Evolutionary conservation across 2,329 filamentous ascomycete species (phyloP).

Genomic region (Claviceps citrina): DNA sequence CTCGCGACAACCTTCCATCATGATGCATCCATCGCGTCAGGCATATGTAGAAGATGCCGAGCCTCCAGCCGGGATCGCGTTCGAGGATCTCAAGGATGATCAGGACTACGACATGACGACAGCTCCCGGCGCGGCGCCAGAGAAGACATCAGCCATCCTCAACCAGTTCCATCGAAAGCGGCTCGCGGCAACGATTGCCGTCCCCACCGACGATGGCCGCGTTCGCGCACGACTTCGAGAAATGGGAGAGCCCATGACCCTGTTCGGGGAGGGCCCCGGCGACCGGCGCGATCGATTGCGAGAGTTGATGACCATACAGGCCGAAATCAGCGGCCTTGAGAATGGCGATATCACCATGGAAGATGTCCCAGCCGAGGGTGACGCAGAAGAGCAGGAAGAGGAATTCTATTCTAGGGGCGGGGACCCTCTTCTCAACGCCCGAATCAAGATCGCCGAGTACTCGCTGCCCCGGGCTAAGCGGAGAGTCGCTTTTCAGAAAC

Average conservation of each 20-base stretch:
- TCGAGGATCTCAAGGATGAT: constrained; percentile 45
- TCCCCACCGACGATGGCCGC: constrained; percentile 83
- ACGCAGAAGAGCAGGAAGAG: constrained; percentile 63
- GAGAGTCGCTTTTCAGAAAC: constrained; percentile 60
- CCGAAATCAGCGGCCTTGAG: constrained; percentile 43
- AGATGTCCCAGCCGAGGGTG: constrained; percentile 43
- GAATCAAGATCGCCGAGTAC: constrained; percentile 66
- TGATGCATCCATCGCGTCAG: constrained; percentile 77
- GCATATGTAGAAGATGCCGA: constrained; percentile 83
- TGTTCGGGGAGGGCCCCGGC: constrained; percentile 79
- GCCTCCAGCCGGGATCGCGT: constrained; percentile 33
- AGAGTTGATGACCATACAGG: constrained; percentile 59
- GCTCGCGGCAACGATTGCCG: constrained; percentile 72
- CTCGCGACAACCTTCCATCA: constrained; percentile 20
- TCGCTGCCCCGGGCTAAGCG: constrained; percentile 70
- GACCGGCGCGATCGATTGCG: constrained; percentile 79
- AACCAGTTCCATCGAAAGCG: constrained; percentile 85
- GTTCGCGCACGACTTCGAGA: constrained; percentile 70
- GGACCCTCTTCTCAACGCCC: constrained; percentile 55
- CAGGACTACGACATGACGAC: constrained; percentile 71
- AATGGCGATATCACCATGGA: constrained; percentile 46
- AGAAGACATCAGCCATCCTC: constrained; percentile 72
- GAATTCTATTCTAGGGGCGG: constrained; percentile 89
- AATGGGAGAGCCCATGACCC: constrained; percentile 80
- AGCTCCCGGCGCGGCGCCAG: constrained; percentile 51